These are phyloP conservation scores for Yamadazyma buinensis DNA, from an alignment of 1,139 yeast species.

Conservation along the genomic window DNA sequence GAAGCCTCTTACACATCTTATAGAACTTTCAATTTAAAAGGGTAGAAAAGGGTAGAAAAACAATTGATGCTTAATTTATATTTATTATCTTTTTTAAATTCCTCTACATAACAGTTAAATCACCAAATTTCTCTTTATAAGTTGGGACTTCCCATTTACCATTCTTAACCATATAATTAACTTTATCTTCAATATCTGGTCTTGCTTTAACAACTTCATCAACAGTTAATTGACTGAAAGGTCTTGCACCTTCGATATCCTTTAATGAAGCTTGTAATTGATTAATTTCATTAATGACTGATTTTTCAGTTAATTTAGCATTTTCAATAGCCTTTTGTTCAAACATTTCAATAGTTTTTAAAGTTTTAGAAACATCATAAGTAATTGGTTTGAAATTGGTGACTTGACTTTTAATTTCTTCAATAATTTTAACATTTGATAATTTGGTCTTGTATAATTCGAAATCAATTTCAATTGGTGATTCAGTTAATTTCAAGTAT, in stretches of 20 bases:
- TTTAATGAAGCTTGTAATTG: constrained; percentile 84
- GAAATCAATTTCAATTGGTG: constrained; percentile 78
- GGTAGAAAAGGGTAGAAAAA: too few species aligned
- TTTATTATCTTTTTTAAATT: too few species aligned
- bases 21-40: too few species aligned
- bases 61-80: too few species aligned
- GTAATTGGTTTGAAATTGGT: constrained; percentile 75
- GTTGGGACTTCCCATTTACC: constrained; percentile 99
- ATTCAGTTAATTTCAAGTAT: constrained; percentile 63
- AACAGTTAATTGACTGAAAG: constrained; percentile 93
- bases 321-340: constrained; percentile 95
- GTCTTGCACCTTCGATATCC: constrained; percentile 95
- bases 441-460: constrained; percentile 72
- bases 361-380: constrained; percentile 82
- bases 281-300: constrained; percentile 80
- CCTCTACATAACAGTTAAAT: constrained; percentile 87
- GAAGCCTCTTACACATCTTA: too few species aligned
- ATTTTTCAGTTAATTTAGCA: constrained; percentile 89
- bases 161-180: constrained; percentile 89
- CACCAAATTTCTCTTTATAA: constrained; percentile 96
- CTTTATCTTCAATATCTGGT: constrained; percentile 97
- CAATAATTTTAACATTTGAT: constrained; percentile 77
- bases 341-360: constrained; percentile 88
- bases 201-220: constrained; percentile 93
- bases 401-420: constrained; percentile 77